Base-by-base conservation (phyloP, 805 yeast species). In the Lachancea lanzarotensis region DNA sequence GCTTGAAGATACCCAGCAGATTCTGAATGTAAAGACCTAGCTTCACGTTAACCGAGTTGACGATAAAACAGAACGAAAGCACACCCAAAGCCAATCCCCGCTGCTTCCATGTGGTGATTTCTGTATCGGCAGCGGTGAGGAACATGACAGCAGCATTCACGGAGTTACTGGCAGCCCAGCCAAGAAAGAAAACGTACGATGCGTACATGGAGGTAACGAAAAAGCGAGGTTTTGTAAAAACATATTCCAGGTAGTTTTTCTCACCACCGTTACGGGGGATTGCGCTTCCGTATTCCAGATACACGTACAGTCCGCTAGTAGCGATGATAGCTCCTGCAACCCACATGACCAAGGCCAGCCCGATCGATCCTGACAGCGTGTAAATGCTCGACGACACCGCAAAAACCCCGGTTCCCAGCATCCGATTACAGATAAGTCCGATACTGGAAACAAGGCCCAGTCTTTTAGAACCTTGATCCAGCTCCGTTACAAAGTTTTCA, bases 81-180 rank as follows among this genome's bases (percentile, higher is more conserved):
- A 84, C 83, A 3, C 78, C 93, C 32, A 84, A 68, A 52, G 90
- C 95, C 53, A 86, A 75, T 34, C 80, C 89, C 57, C 91, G 73
- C 52, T 82, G 81, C 55, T 80, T 79, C 95, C 95, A 86, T 53
- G 80, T 74, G 11, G 83, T 79, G 8, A 76, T 72, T 48, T 79
- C 82, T 15, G 69, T 73, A 34, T 78, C 82, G 6, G 90, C 89
- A 10, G 95, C 95, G 34, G 75, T 76, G 48, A 85, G 70, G 48
- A 86, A 72, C 66, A 83, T 85, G 57, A 82, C 83, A 26, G 95
- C 95, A 51, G 83, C 83, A 30, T 84, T 86, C 41, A 84, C 78
- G 17, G 90, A 81, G 63, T 84, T 84, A 62, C 90, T 86, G 10
- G 93, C 80, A 18, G 95, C 90, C 87, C 90, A 86, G 31, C 93